Evolutionary conservation across 164 flowering plant species (phyloP).

Genomic region (Akebia trifoliata): DNA sequence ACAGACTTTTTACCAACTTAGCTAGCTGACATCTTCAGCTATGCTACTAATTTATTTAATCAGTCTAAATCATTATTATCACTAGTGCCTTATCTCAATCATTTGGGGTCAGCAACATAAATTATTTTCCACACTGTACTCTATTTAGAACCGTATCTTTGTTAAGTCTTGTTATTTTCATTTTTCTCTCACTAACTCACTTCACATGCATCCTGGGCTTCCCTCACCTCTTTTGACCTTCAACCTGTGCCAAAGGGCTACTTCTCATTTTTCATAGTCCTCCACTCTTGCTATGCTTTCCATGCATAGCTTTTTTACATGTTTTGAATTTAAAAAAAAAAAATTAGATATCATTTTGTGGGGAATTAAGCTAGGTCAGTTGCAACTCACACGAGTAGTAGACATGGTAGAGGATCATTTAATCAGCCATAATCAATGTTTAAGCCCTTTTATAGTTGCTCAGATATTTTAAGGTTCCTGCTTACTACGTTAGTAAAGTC

Average conservation of each 20-base stretch:
- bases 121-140: no score
- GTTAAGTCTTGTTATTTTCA: neutral
- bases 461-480: no score
- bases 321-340: neutral
- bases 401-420: neutral
- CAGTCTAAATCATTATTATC: no score
- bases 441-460: neutral
- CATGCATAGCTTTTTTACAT: neutral
- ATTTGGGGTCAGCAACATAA: no score
- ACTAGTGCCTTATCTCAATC: no score
- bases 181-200: neutral
- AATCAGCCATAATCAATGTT: neutral
- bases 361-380: neutral
- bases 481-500: no score
- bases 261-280: neutral
- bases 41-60: no score
- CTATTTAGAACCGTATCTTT: neutral
- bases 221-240: neutral
- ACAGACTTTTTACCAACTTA: no score
- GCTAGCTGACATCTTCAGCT: no score
- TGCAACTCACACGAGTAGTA: neutral
- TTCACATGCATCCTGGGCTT: neutral
- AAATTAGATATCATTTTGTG: neutral
- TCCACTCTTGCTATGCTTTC: neutral
- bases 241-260: neutral